Conservation (phyloP, 2,329 filamentous ascomycete species). For the Neonectria punicea region DNA sequence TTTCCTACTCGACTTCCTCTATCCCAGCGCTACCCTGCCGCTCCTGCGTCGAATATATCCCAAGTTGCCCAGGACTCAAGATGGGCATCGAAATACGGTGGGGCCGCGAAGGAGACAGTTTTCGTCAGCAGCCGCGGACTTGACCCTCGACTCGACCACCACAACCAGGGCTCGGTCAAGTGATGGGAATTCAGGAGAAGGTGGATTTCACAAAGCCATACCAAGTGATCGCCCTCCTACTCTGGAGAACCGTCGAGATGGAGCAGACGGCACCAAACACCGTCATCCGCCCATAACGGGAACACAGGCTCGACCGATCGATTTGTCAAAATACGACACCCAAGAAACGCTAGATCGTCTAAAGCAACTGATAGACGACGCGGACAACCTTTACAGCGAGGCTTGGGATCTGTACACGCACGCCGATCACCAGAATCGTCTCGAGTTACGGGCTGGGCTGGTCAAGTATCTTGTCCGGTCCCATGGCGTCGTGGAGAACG, state of each 20-base stretch:
- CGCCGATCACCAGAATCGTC: constrained; percentile 47
- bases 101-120: constrained; percentile 41
- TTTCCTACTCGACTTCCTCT: constrained; percentile 67
- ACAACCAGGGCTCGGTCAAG: background rate
- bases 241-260: background rate
- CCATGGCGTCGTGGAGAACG: constrained; percentile 54
- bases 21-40: constrained; percentile 58
- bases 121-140: constrained; percentile 37
- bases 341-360: constrained; percentile 12
- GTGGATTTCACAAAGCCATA: background rate
- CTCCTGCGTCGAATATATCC: constrained; percentile 54
- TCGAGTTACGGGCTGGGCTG: constrained; percentile 46
- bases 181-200: background rate
- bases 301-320: background rate
- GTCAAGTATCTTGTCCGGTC: constrained; percentile 57
- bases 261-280: background rate
- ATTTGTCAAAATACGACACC: background rate
- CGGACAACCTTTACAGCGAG: constrained; percentile 49
- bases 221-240: background rate
- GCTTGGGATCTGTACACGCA: constrained; percentile 57
- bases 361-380: constrained; percentile 38
- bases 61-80: constrained; percentile 38
- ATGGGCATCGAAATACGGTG: constrained; percentile 22
- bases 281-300: background rate
- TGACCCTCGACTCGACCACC: constrained; percentile 6